These are phyloP conservation scores for Zymoseptoria passerinii DNA, from an alignment of 2,329 filamentous ascomycete species.

Conservation along the genomic window DNA sequence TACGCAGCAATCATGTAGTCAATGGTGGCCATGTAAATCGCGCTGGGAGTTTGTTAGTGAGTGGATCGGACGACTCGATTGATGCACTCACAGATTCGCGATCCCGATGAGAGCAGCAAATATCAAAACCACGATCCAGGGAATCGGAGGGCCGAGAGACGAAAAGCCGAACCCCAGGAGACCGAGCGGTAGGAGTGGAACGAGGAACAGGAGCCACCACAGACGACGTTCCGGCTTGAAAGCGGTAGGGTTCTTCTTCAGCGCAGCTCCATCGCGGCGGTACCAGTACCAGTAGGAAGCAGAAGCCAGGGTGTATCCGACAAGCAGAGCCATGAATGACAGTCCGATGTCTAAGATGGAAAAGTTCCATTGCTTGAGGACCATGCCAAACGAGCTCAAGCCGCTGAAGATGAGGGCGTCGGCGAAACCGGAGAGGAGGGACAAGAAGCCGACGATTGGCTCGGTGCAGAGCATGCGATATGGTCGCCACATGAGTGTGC, in stretches of 20 bases:
- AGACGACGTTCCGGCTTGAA: slow-evolving; percentile 58
- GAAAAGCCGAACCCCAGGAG: slow-evolving; percentile 65
- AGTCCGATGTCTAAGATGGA: slow-evolving; percentile 49
- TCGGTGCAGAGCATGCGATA: slow-evolving; percentile 68
- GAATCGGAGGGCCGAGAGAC: slow-evolving; percentile 47
- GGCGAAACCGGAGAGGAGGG: slow-evolving; percentile 62
- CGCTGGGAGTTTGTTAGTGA: slow-evolving; percentile 41
- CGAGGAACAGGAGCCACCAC: slow-evolving; percentile 55
- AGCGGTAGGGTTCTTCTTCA: slow-evolving; percentile 40
- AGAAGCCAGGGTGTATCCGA: slow-evolving; percentile 59
- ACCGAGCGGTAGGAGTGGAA: slow-evolving; percentile 55
- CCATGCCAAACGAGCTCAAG: slow-evolving; percentile 60
- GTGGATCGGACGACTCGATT: slow-evolving; percentile 47
- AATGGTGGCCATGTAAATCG: slow-evolving; percentile 13
- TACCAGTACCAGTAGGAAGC: slow-evolving; percentile 41
- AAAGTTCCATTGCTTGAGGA: slow-evolving; percentile 57
- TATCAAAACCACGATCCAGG: slow-evolving; percentile 60
- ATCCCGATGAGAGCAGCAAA: slow-evolving; percentile 60
- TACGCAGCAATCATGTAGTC: slow-evolving; percentile 64
- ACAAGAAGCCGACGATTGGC: slow-evolving; percentile 63
- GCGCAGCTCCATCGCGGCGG: slow-evolving; percentile 39
- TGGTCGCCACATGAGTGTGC: slow-evolving; percentile 51
- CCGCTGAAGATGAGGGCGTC: slow-evolving; percentile 73
- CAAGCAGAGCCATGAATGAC: slow-evolving; percentile 49
- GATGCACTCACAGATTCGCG: slow-evolving; percentile 47